phyloP scores from a whole-genome alignment of 495 filamentous ascomycete species.

The Podospora didyma region DNA sequence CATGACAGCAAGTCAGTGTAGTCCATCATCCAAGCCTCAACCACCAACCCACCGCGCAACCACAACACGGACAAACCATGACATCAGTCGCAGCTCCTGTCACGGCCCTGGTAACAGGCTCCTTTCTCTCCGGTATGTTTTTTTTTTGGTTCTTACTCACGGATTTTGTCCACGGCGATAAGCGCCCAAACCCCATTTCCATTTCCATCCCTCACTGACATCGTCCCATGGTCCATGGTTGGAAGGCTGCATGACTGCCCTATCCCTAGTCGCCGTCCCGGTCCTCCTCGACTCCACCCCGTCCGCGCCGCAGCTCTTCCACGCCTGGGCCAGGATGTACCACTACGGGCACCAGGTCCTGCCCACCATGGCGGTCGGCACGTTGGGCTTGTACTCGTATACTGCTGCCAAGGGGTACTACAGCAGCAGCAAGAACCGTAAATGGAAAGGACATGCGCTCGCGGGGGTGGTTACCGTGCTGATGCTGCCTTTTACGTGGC shows the following conservation, averaged over 20 bases:
- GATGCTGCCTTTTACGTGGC: constrained; percentile 32
- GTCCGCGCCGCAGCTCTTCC: not conserved
- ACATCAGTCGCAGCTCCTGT: too few species aligned
- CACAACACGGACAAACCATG: too few species aligned
- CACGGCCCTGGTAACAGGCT: too few species aligned
- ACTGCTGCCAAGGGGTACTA: not conserved
- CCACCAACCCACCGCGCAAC: too few species aligned
- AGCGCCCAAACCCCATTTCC: too few species aligned
- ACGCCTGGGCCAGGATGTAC: not conserved
- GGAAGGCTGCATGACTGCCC: not conserved
- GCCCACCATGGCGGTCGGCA: not conserved
- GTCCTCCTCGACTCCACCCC: not conserved
- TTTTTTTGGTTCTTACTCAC: too few species aligned
- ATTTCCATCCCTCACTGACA: too few species aligned
- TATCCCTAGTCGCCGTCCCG: not conserved
- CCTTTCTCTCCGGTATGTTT: too few species aligned
- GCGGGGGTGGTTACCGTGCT: constrained; percentile 9
- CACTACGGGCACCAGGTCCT: not conserved
- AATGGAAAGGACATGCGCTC: not conserved
- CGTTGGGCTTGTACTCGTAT: not conserved
- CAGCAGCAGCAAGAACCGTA: not conserved
- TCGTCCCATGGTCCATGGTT: too few species aligned
- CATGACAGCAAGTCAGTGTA: too few species aligned
- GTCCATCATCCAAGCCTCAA: too few species aligned
- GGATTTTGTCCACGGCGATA: too few species aligned